phyloP scores from a whole-genome alignment of 352 stramenopile species.

The Phytophthora sp. region DNA sequence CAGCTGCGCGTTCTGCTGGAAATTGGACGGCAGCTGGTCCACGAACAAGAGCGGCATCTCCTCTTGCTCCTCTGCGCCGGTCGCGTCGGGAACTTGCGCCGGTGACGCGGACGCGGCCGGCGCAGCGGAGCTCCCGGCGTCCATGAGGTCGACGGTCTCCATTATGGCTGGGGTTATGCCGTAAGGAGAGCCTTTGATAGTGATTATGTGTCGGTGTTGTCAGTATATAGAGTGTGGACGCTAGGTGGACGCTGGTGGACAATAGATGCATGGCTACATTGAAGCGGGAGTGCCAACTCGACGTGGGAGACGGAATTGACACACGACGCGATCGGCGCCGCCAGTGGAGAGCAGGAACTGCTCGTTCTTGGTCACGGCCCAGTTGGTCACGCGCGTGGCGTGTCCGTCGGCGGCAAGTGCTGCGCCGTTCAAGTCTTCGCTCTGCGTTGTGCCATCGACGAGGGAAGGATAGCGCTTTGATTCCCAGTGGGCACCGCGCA shows the following conservation, averaged over 20 bases:
- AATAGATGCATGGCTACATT: neutral
- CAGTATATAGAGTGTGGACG: too few species aligned
- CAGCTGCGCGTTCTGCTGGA: slow-evolving; percentile 70
- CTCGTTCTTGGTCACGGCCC: slow-evolving; percentile 67
- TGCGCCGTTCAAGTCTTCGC: slow-evolving; percentile 26
- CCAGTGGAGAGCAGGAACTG: slow-evolving; percentile 75
- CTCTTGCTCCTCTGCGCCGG: slow-evolving; percentile 36
- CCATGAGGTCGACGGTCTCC: neutral
- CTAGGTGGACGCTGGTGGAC: neutral
- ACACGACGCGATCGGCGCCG: slow-evolving; percentile 78
- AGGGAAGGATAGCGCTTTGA: slow-evolving; percentile 21
- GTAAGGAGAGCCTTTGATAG: too few species aligned
- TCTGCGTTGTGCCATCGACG: slow-evolving; percentile 12
- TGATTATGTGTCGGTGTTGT: too few species aligned
- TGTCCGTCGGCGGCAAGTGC: slow-evolving; percentile 54
- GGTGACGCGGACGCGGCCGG: neutral
- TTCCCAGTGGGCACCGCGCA: slow-evolving; percentile 22
- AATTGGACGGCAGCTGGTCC: slow-evolving; percentile 66
- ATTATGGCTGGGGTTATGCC: too few species aligned
- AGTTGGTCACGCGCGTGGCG: slow-evolving; percentile 74
- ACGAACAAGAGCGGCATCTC: slow-evolving; percentile 86
- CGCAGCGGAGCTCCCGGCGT: neutral
- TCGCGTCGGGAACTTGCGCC: neutral
- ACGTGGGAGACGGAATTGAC: slow-evolving; percentile 61
- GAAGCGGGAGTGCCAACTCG: neutral